Conservation (phyloP, 140 eudicot species). For the Erigeron philadelphicus region DNA sequence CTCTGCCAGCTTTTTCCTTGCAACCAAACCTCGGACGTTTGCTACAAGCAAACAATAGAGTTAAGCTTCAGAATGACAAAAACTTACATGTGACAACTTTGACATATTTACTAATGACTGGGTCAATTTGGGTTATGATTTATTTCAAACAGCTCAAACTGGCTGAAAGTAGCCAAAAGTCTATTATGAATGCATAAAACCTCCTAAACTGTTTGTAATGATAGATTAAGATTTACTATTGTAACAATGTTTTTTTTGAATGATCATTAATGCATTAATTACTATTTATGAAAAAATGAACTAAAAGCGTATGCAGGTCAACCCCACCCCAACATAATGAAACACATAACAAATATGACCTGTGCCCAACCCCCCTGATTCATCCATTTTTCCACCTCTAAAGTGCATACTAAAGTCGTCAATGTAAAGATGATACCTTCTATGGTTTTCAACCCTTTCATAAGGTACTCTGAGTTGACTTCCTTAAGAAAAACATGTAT, state of each 20-base stretch:
- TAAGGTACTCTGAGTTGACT: slow-evolving; percentile 62
- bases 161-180: too few relatives aligned
- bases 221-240: neutral
- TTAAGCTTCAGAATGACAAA: neutral
- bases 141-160: too few relatives aligned
- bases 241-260: neutral
- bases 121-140: slow-evolving; percentile 10
- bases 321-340: too few relatives aligned
- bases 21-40: slow-evolving; percentile 30
- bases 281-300: too few relatives aligned
- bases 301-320: too few relatives aligned
- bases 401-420: neutral
- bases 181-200: neutral
- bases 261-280: neutral
- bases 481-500: slow-evolving; percentile 66
- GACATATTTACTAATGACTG: neutral
- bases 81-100: slow-evolving; percentile 1
- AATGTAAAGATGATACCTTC: slow-evolving; percentile 38
- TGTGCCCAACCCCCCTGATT: neutral
- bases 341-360: too few relatives aligned
- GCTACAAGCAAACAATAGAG: slow-evolving; percentile 19
- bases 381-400: neutral
- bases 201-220: neutral
- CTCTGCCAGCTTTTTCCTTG: slow-evolving; percentile 39
- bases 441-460: slow-evolving; percentile 54